Conservation (phyloP, 2,329 filamentous ascomycete species). For the Coniochaeta sp. region DNA sequence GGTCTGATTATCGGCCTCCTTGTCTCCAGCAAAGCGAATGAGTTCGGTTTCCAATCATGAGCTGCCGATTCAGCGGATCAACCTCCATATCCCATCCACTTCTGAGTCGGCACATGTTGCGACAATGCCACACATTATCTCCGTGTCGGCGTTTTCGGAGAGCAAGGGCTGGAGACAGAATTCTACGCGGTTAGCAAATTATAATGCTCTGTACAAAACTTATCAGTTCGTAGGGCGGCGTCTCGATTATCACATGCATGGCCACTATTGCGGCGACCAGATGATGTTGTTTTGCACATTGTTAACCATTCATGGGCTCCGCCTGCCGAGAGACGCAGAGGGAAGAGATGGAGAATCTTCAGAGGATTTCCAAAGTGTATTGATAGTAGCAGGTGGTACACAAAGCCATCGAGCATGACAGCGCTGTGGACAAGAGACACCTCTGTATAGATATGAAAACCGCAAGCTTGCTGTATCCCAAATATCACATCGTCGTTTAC, state of each 20-base stretch:
- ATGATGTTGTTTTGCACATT: not conserved
- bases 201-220: not conserved
- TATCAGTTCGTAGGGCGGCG: not conserved
- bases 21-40: slow-evolving; percentile 73
- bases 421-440: not conserved
- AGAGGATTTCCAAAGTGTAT: not conserved
- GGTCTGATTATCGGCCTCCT: slow-evolving; percentile 92
- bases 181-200: not conserved
- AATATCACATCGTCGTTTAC: slow-evolving; percentile 6
- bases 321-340: not conserved
- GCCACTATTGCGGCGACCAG: not conserved
- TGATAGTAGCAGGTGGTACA: not conserved
- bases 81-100: not conserved
- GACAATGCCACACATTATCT: not conserved
- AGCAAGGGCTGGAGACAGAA: not conserved
- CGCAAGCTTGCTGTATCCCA: not conserved
- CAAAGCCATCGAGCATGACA: not conserved
- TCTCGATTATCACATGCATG: not conserved
- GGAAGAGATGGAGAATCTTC: not conserved
- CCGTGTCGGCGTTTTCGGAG: not conserved
- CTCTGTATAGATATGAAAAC: not conserved
- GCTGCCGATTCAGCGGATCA: not conserved
- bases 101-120: not conserved
- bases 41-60: slow-evolving; percentile 49
- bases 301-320: not conserved